Base-by-base conservation (phyloP, 345 rosid species). In the Theobroma cacao region DNA sequence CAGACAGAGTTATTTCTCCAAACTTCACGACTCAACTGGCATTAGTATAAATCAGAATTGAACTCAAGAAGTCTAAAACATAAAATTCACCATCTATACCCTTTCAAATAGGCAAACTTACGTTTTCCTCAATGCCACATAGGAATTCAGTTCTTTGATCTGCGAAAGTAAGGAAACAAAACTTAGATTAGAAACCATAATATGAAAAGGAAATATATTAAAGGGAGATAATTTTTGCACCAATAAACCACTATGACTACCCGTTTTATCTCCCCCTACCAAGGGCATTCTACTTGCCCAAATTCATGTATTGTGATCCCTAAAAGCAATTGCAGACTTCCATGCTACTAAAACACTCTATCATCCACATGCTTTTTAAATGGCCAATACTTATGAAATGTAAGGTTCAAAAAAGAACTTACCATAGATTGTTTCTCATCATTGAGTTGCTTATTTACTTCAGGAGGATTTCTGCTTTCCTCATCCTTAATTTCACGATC, bases 341-440 rank as follows among this genome's bases (percentile, higher is more conserved):
- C 48, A n/a, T 14, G 43, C 9, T 45, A 50, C 60, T 8, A 30
- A 40, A 61, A 43, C 56, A 75, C 67, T 26, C 66, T 26, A 59
- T 41, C 38, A 53, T 50, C 28, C 48, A 5, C 22, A 20, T 41
- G 48, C 36, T 26, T 18, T 74, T 74, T 22, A 36, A 34, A 5
- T 31, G 13, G 63, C 1, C 36, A 55, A 28, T 18, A n/a, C 9
- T 30, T 22, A 31, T 24, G 43, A 73, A 47, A 75, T 5, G 63
- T 14, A 61, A 72, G 14, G 59, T 47, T 71, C 12, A 12, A 72
- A 66, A 77, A 71, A 55, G 34, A 73, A 84, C 93, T 82, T 64
- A 92, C 99, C 99, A 95, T 84, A 81, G 99, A 93, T 82, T 95
- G 99, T 87, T 95, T 95, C 87, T 93, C 99, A 60, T 95, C 99